These are phyloP conservation scores for Aspergillus costaricaensis DNA, from an alignment of 2,329 filamentous ascomycete species.

Conservation along the genomic window DNA sequence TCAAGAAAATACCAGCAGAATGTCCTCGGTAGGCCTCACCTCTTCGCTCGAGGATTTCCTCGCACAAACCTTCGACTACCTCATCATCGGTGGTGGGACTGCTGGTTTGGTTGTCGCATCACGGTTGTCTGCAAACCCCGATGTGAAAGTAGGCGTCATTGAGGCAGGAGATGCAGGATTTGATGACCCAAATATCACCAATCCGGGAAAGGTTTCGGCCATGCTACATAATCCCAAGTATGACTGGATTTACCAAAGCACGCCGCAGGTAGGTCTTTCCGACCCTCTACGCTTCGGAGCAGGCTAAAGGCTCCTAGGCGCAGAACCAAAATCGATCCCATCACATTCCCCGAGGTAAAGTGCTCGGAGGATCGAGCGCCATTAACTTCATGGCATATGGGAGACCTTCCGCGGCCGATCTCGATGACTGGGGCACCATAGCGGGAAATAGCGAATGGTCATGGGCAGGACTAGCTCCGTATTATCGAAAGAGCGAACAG, in stretches of 20 bases:
- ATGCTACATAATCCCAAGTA: neutral
- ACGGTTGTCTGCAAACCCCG: neutral
- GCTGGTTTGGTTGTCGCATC: neutral
- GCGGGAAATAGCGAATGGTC: neutral
- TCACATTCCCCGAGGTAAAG: neutral
- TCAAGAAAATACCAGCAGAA: neutral
- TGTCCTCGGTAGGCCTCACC: neutral
- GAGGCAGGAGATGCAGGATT: neutral
- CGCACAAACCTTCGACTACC: neutral
- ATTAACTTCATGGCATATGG: neutral
- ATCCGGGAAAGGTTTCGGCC: neutral
- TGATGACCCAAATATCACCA: neutral
- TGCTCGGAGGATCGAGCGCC: neutral
- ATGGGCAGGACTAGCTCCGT: neutral
- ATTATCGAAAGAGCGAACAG: neutral
- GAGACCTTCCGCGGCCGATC: neutral
- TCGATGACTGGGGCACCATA: neutral
- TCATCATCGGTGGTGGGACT: neutral
- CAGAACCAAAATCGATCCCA: neutral
- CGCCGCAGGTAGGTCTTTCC: neutral
- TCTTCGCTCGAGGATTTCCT: neutral
- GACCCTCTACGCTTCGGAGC: neutral
- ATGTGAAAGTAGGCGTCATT: neutral
- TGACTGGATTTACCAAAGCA: neutral
- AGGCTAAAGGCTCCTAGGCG: neutral